Percentiles rank a stretch among this genome's conserved stretches.
These are phyloP conservation scores for Microdochium nivale DNA, from an alignment of 2,329 filamentous ascomycete genomes.

Conservation along the genomic window DNA sequence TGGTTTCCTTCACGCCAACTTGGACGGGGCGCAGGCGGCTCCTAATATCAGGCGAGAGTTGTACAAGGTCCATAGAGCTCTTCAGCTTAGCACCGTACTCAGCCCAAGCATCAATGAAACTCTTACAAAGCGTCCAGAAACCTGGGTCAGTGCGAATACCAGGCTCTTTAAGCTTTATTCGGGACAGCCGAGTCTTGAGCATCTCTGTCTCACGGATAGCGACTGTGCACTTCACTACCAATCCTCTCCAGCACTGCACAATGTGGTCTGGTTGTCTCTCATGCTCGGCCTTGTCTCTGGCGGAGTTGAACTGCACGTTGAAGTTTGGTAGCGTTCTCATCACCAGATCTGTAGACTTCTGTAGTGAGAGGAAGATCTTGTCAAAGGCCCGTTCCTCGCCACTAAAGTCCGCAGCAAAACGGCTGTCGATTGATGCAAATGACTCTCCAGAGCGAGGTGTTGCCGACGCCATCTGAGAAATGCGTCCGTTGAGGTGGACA, in stretches of 20 bases:
- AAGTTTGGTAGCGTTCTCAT: conserved; percentile 63
- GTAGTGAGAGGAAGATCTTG: conserved; percentile 68
- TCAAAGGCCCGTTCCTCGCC: conserved; percentile 80
- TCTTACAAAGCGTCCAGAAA: conserved; percentile 66
- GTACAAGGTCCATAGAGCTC: conserved; percentile 38
- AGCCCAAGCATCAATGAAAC: conserved; percentile 62
- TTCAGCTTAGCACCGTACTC: conserved; percentile 56
- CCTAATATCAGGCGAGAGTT: conserved; percentile 59
- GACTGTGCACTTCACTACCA: conserved; percentile 63
- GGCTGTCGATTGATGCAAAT: conserved; percentile 51
- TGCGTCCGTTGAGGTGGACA: conserved; percentile 39
- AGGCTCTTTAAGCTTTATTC: conserved; percentile 79
- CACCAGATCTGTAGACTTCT: conserved; percentile 64
- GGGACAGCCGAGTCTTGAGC: conserved; percentile 63
- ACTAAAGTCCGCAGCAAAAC: conserved; percentile 52
- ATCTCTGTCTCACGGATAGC: conserved; percentile 67
- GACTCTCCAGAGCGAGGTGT: conserved; percentile 80
- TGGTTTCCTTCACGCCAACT: conserved; percentile 72
- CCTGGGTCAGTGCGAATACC: conserved; percentile 55
- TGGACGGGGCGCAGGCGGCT: conserved; percentile 72
- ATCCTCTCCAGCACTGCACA: conserved; percentile 56
- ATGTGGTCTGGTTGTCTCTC: conserved; percentile 50
- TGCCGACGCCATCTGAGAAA: conserved; percentile 44
- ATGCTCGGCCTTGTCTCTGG: conserved; percentile 54
- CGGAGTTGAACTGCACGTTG: conserved; percentile 55